Evolutionary conservation across 169 alveolate genomes (phyloP), one percentile per base, ranked within the genome.

Genomic region (Cytauxzoon felis): DNA sequence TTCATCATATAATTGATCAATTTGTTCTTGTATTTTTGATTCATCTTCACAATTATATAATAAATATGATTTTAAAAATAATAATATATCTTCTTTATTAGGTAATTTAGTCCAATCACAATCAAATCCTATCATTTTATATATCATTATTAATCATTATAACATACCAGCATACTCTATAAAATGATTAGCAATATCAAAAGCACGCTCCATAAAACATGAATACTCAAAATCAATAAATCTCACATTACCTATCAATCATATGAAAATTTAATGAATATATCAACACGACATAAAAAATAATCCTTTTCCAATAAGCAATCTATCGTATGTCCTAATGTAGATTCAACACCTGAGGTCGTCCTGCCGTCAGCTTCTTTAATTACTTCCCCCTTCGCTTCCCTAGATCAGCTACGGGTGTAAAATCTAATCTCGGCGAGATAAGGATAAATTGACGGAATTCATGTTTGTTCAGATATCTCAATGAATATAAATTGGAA

Each of bases 131-230:
- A 38, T 11, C 45, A 38, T 13, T 13, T 38, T 38, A 38, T 38
- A 38, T 13, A 13, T 13, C n/a, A n/a, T n/a, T n/a, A n/a, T n/a
- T n/a, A n/a, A n/a, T n/a, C n/a, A n/a, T n/a, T n/a, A n/a, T n/a
- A n/a, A n/a, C n/a, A n/a, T n/a, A 33, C 54, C 87, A 16, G 79
- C 78, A 73, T 76, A 67, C 33, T 86, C 92, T 23, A 56, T 64
- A 24, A 86, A 78, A 59, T 86, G 92, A 56, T 86, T 86, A 4
- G 92, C 89, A n/a, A 86, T 86, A 63, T 86, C 92, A 41, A 45
- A 86, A 5, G 87, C 92, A 8, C 92, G 65, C 59, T 86, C 92
- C 89, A 86, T 81, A 26, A 80, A 81, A 50, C 92, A 86, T 11
- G 87, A 47, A 33, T 86, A 86, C 54, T 86, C 92, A 54, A 67